Conservation (phyloP, 192 early-diverging fungal genomes). For the Backusella westeae region DNA sequence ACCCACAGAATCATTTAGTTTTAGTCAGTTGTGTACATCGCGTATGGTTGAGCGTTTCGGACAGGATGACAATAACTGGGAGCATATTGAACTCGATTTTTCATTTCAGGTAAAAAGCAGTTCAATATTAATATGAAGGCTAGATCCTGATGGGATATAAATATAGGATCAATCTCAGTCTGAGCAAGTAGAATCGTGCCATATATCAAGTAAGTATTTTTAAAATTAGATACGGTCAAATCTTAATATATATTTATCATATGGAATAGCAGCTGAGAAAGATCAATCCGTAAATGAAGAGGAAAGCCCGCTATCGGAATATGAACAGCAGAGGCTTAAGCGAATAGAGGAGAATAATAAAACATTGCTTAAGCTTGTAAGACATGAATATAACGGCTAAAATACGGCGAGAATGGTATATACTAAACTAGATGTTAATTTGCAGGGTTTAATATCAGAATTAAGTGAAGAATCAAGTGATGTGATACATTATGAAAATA, state of each 20-base stretch:
- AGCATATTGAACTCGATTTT: constrained; percentile 64
- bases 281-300: constrained; percentile 17
- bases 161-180: not conserved
- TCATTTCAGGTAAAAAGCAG: constrained; percentile 16
- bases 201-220: not conserved
- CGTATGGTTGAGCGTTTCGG: constrained; percentile 91
- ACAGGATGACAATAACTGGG: constrained; percentile 75
- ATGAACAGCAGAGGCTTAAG: constrained; percentile 54
- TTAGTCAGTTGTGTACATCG: constrained; percentile 72
- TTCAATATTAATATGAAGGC: not conserved
- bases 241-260: not conserved
- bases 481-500: constrained; percentile 62
- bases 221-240: not conserved
- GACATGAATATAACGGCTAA: not conserved
- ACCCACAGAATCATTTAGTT: constrained; percentile 53
- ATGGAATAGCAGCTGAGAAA: not conserved
- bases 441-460: constrained; percentile 74
- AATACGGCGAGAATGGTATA: not conserved
- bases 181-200: not conserved
- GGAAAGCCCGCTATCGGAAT: constrained; percentile 48
- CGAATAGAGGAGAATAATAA: constrained; percentile 62
- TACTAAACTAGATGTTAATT: not conserved
- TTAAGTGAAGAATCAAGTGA: constrained; percentile 78
- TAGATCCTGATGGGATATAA: not conserved
- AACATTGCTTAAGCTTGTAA: constrained; percentile 56